Base-by-base conservation (phyloP, 352 stramenopile genomes). In the Phytophthora sp. region DNA sequence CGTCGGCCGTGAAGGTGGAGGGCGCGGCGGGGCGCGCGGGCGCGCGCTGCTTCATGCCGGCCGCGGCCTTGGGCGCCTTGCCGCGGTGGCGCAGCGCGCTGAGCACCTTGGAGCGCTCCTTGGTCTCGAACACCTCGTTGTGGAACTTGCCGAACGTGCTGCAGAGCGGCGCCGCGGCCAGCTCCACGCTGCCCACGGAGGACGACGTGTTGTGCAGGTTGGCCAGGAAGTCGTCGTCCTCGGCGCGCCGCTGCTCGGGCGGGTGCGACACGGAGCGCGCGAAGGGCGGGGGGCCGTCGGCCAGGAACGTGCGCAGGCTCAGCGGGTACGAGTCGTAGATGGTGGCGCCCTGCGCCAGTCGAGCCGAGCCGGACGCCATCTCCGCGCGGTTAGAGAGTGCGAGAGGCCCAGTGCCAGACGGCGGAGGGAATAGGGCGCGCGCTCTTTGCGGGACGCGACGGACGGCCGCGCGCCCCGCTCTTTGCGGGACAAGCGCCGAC, bases 301-400 rank as follows among this genome's bases (percentile, higher is more conserved):
- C 42, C 12, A 66, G 50, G 43, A 74, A 66, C 2, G 53, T 66
- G 61, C 72, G 74, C 32, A 77, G 66, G 43, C 69, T 81, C 12
- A 91, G 74, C 65, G 82, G 77, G 54, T 88, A 91, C 71, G 74
- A 79, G 44, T 87, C 82, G 73, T 91, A 91, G 63, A 91, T 82
- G 43, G 82, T 84, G 38, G 62, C 53, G 20, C 66, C 37, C 27
- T 45, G 55, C 20, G 37, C 54, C 18, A 48, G n/a, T n/a, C 46
- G 49, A 55, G 30, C 61, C 52, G 35, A 21, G 35, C n/a, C 35
- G 28, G 35, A n/a, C 35, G 35, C 35, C 35, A 42, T 42, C 35
- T 32, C 28, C 6, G 11, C 28, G 28, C 11, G 32, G 32, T 39
- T 34, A 24, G 45, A 53, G 45, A 42, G 48, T 45, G 30, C 15